Percentiles rank a stretch among this genome's conserved stretches.
phyloP scores from a whole-genome alignment of 2,329 filamentous ascomycete genomes.

The Penicillium sp. region DNA sequence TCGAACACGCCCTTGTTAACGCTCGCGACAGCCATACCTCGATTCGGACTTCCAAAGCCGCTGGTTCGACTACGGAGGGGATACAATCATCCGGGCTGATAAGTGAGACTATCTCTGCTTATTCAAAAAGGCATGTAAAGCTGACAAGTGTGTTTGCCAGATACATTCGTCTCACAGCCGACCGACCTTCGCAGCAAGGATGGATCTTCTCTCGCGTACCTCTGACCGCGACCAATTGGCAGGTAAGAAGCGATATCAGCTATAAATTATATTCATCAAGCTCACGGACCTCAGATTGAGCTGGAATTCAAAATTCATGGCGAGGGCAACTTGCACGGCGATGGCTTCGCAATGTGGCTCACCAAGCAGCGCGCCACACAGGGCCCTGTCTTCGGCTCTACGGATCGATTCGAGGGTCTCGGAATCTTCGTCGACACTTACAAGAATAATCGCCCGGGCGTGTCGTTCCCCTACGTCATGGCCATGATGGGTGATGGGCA shows the following conservation, averaged over 20 bases:
- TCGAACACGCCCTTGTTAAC: slow-evolving; percentile 15
- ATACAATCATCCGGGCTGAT: slow-evolving; percentile 74
- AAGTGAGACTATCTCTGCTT: slow-evolving; percentile 36
- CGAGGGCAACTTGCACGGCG: slow-evolving; percentile 82
- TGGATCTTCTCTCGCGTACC: slow-evolving; percentile 94
- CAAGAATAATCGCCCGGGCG: slow-evolving; percentile 96
- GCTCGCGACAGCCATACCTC: slow-evolving; percentile 69
- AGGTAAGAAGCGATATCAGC: slow-evolving; percentile 47
- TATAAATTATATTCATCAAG: not conserved
- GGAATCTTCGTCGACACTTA: slow-evolving; percentile 98
- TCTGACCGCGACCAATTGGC: slow-evolving; percentile 96
- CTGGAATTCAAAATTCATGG: slow-evolving; percentile 93
- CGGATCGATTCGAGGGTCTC: slow-evolving; percentile 86
- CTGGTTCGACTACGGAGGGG: slow-evolving; percentile 98
- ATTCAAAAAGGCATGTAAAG: not conserved
- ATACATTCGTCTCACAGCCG: slow-evolving; percentile 88
- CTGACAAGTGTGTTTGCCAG: slow-evolving; percentile 40
- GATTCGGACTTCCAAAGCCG: slow-evolving; percentile 97
- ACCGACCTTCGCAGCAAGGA: slow-evolving; percentile 82
- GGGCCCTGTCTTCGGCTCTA: slow-evolving; percentile 81
- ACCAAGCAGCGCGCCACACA: slow-evolving; percentile 80
- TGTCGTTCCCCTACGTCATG: slow-evolving; percentile 97
- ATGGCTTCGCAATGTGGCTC: slow-evolving; percentile 97
- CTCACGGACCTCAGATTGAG: slow-evolving; percentile 56
- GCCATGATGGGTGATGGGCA: slow-evolving; percentile 93